Evolutionary conservation across 2,329 filamentous ascomycete genomes (phyloP).

Genomic region (Calonectria naviculata): DNA sequence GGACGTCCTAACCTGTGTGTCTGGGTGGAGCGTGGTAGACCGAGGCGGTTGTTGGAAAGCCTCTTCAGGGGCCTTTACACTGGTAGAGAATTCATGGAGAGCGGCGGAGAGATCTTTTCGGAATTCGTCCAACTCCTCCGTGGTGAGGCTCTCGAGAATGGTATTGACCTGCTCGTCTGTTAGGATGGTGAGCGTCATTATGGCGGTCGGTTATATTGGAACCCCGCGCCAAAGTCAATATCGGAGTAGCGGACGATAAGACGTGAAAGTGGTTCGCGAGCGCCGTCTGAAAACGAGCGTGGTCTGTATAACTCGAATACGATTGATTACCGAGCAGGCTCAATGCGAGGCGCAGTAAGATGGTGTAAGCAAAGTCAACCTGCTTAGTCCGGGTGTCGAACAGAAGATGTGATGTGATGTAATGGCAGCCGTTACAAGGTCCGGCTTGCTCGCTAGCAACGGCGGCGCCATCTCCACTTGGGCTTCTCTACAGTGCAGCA

Average conservation of each 20-base stretch:
- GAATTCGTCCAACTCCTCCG: conserved; percentile 64
- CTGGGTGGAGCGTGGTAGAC: conserved; percentile 58
- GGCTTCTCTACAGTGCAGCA: conserved; percentile 12
- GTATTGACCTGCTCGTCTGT: conserved; percentile 66
- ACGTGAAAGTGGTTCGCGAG: background rate
- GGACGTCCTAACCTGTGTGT: conserved; percentile 68
- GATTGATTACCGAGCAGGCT: conserved; percentile 16
- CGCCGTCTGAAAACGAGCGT: background rate
- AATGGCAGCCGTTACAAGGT: conserved; percentile 26
- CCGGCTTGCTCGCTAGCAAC: conserved; percentile 18
- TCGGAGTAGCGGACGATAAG: conserved; percentile 9
- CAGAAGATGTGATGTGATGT: conserved; percentile 28
- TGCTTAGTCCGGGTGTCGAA: conserved; percentile 14
- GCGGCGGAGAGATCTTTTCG: conserved; percentile 60
- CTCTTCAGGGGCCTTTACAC: conserved; percentile 55
- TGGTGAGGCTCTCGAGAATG: conserved; percentile 64
- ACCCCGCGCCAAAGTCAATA: conserved; percentile 11
- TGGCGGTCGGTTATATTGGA: conserved; percentile 15
- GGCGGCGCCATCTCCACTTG: conserved; percentile 35
- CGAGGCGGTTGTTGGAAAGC: conserved; percentile 68
- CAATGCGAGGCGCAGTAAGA: background rate
- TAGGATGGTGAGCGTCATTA: conserved; percentile 69
- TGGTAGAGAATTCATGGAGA: conserved; percentile 72
- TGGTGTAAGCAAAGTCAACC: conserved; percentile 19
- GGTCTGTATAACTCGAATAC: background rate